Percentiles rank a stretch among this genome's conserved stretches.
Evolutionary conservation across 306 rosid genomes (phyloP).

Genomic region (Vicia villosa): DNA sequence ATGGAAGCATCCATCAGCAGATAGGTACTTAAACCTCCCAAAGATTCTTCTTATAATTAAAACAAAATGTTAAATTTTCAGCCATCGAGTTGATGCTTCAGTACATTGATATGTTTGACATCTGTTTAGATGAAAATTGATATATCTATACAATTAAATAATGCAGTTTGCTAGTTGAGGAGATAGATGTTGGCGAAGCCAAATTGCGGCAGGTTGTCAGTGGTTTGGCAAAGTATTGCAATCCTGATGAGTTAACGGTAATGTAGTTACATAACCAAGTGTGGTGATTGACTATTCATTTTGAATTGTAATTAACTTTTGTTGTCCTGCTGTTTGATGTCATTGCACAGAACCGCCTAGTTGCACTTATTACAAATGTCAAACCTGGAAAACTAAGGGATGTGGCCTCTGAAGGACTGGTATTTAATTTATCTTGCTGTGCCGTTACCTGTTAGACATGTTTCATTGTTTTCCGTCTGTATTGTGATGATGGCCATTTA

Average conservation of each 20-base stretch:
- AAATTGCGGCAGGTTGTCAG: conserved; percentile 91
- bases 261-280: conserved; percentile 27
- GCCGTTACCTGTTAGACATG: conserved; percentile 3
- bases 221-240: conserved; percentile 83
- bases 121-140: conserved; percentile 25
- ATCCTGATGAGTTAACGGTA: conserved; percentile 87
- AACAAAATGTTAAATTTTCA: conserved; percentile 6
- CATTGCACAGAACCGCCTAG: conserved; percentile 66
- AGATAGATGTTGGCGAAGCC: conserved; percentile 90
- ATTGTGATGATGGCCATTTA: conserved; percentile 19
- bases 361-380: conserved; percentile 89
- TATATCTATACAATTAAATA: conserved; percentile 19
- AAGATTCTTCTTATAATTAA: background rate
- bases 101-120: conserved; percentile 27
- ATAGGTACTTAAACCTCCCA: conserved; percentile 63
- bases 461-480: conserved; percentile 23
- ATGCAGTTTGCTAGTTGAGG: conserved; percentile 91
- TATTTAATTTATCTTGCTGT: conserved; percentile 32
- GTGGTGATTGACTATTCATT: conserved; percentile 11
- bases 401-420: conserved; percentile 96
- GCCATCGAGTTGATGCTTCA: conserved; percentile 7
- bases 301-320: conserved; percentile 12
- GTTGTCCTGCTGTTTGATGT: conserved; percentile 31
- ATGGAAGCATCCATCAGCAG: conserved; percentile 98
- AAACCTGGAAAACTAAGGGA: conserved; percentile 97